These are phyloP conservation scores for Metschnikowia gelsemii DNA, from an alignment of 805 yeast genomes.

Conservation along the genomic window DNA sequence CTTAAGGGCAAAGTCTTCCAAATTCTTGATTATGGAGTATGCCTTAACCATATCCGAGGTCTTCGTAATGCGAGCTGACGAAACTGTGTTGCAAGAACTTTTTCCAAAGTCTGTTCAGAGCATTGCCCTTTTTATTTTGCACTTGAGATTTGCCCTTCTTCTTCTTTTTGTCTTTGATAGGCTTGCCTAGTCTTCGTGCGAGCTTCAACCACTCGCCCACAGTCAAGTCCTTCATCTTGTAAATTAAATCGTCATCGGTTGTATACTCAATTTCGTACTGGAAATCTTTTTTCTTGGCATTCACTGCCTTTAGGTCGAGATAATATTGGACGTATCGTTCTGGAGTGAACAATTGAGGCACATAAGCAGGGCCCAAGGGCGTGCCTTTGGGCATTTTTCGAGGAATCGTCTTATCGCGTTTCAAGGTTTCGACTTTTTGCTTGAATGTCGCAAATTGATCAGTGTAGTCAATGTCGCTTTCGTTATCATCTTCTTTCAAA, in stretches of 20 bases:
- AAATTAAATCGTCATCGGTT: slow-evolving; percentile 56
- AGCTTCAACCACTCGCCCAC: slow-evolving; percentile 63
- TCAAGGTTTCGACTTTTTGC: slow-evolving; percentile 23
- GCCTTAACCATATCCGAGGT: slow-evolving; percentile 40
- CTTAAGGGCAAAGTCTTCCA: too few species aligned
- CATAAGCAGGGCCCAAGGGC: slow-evolving; percentile 74
- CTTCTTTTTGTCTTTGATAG: slow-evolving; percentile 20
- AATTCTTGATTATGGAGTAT: too few species aligned
- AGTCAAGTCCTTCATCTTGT: slow-evolving; percentile 51
- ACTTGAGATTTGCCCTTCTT: too few species aligned
- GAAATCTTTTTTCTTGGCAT: slow-evolving; percentile 47
- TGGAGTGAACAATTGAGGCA: slow-evolving; percentile 71
- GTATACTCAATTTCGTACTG: slow-evolving; percentile 65
- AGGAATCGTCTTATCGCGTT: slow-evolving; percentile 61
- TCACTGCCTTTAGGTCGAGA: slow-evolving; percentile 56
- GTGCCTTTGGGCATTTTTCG: slow-evolving; percentile 52
- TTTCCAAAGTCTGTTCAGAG: slow-evolving; percentile 52
- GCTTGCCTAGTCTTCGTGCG: slow-evolving; percentile 53
- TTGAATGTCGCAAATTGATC: slow-evolving; percentile 6
- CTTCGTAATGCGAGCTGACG: slow-evolving; percentile 63
- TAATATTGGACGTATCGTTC: slow-evolving; percentile 70
- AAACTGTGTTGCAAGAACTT: slow-evolving; percentile 58
- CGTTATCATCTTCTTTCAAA: slow-evolving; percentile 20
- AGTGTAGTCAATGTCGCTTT: slow-evolving; percentile 12
- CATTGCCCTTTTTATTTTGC: slow-evolving; percentile 4